phyloP scores from a whole-genome alignment of 2,329 filamentous ascomycete genomes.

The Hymenoscyphus fructigenus region DNA sequence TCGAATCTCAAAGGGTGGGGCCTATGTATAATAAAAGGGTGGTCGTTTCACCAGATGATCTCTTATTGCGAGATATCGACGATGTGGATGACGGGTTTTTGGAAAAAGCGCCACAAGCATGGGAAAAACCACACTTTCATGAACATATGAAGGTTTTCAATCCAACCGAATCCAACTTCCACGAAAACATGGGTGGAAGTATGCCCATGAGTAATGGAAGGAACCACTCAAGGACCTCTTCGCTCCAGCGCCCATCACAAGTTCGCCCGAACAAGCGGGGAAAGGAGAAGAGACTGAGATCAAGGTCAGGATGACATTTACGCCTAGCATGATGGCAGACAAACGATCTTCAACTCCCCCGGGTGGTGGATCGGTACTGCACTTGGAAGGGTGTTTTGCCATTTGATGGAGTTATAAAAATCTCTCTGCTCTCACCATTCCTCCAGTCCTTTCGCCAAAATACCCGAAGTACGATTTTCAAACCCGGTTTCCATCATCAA shows the following conservation, averaged over 20 bases:
- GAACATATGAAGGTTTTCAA: neutral
- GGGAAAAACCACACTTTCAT: neutral
- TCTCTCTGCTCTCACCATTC: no score
- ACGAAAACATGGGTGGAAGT: neutral
- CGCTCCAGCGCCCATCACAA: neutral
- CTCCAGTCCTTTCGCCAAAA: no score
- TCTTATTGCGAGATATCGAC: constrained; percentile 3
- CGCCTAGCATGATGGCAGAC: no score
- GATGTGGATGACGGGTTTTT: neutral
- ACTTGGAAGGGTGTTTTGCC: no score
- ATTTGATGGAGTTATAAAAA: no score
- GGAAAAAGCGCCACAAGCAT: neutral
- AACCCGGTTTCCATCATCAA: no score
- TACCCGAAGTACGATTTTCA: no score
- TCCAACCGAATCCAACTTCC: neutral
- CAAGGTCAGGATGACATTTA: no score
- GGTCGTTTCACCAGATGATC: constrained; percentile 4
- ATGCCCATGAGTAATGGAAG: neutral
- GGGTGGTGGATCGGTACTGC: no score
- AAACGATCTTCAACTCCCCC: no score
- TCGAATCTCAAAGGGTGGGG: neutral
- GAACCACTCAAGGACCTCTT: neutral
- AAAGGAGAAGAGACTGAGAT: no score
- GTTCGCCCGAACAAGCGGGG: no score
- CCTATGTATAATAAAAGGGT: constrained; percentile 12